Conservation (phyloP, 208 protist genomes). For the Trypanosomatidae sp. region DNA sequence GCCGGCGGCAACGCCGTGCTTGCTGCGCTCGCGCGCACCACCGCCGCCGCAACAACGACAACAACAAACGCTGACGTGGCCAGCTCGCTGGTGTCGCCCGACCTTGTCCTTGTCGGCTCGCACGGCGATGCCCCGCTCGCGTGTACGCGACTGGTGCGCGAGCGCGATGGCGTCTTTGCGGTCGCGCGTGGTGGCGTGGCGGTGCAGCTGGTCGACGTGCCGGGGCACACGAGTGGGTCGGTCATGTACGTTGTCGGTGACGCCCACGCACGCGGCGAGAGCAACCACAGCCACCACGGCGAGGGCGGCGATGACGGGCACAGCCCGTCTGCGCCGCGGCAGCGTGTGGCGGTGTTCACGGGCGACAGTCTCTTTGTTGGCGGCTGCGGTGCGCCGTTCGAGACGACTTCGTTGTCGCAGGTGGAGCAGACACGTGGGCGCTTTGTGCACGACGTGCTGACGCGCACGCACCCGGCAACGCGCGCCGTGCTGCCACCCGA, state of each 20-base stretch:
- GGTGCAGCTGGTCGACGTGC: slow-evolving; percentile 45
- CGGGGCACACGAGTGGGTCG: slow-evolving; percentile 74
- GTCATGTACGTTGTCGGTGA: slow-evolving; percentile 56
- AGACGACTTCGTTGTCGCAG: slow-evolving; percentile 37
- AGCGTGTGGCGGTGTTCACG: slow-evolving; percentile 75
- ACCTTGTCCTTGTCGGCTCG: slow-evolving; percentile 62
- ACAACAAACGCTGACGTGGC: background rate
- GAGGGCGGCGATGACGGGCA: too few species aligned
- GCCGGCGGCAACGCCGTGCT: slow-evolving; percentile 85
- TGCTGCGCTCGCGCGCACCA: slow-evolving; percentile 1
- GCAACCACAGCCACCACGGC: slow-evolving; percentile 23
- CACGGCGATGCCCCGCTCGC: slow-evolving; percentile 36
- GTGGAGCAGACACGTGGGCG: slow-evolving; percentile 21
- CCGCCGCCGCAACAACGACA: background rate
- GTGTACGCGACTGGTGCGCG: slow-evolving; percentile 32
- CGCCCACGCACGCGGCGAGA: slow-evolving; percentile 2
- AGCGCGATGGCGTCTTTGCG: slow-evolving; percentile 19
- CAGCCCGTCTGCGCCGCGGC: too few species aligned
- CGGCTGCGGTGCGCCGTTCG: slow-evolving; percentile 87
- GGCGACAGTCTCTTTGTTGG: slow-evolving; percentile 91
- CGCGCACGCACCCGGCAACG: slow-evolving; percentile 52
- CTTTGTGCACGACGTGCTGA: slow-evolving; percentile 18
- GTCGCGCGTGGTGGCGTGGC: slow-evolving; percentile 27
- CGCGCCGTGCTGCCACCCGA: slow-evolving; percentile 24
- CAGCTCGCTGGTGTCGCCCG: slow-evolving; percentile 4